phyloP scores from a whole-genome alignment of 2,329 filamentous ascomycete species.

The Alternaria tenuissima region DNA sequence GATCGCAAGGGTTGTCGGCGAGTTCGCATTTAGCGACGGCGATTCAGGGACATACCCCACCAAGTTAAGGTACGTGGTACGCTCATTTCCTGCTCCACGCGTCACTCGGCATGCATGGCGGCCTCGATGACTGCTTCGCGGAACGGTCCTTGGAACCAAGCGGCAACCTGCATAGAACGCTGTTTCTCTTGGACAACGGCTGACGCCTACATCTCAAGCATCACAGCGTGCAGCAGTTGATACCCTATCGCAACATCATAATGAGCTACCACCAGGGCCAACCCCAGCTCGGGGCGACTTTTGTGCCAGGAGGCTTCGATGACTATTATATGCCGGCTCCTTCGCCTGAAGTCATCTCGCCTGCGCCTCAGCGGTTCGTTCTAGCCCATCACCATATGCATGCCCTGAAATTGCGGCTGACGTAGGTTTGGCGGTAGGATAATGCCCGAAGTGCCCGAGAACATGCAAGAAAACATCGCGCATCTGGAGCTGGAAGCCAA shows the following conservation, averaged over 20 bases:
- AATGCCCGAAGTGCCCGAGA: slow-evolving; percentile 93
- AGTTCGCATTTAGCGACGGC: slow-evolving; percentile 25
- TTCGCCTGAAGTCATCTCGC: slow-evolving; percentile 70
- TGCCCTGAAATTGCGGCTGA: slow-evolving; percentile 41
- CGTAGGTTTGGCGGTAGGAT: slow-evolving; percentile 65
- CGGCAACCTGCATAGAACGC: slow-evolving; percentile 22
- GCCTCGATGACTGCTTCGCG: slow-evolving; percentile 27
- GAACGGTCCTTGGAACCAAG: slow-evolving; percentile 21
- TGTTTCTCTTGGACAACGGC: slow-evolving; percentile 35
- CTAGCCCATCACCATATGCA: slow-evolving; percentile 27
- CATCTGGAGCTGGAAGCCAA: slow-evolving; percentile 85
- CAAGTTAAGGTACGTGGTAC: slow-evolving; percentile 26
- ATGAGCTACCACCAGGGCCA: slow-evolving; percentile 51
- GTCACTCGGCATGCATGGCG: slow-evolving; percentile 32
- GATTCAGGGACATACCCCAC: slow-evolving; percentile 36
- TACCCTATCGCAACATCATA: slow-evolving; percentile 20
- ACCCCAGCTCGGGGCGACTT: slow-evolving; percentile 63
- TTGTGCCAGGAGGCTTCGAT: slow-evolving; percentile 72
- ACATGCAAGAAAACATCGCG: slow-evolving; percentile 94
- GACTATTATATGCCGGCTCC: slow-evolving; percentile 69
- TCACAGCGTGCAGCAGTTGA: slow-evolving; percentile 15
- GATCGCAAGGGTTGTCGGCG: slow-evolving; percentile 22
- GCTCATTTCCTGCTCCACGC: slow-evolving; percentile 33
- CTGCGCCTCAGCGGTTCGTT: slow-evolving; percentile 72
- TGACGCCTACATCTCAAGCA: slow-evolving; percentile 35